These are phyloP conservation scores for Trichoderma sp. DNA, from an alignment of 2,329 filamentous ascomycete genomes.

Conservation along the genomic window DNA sequence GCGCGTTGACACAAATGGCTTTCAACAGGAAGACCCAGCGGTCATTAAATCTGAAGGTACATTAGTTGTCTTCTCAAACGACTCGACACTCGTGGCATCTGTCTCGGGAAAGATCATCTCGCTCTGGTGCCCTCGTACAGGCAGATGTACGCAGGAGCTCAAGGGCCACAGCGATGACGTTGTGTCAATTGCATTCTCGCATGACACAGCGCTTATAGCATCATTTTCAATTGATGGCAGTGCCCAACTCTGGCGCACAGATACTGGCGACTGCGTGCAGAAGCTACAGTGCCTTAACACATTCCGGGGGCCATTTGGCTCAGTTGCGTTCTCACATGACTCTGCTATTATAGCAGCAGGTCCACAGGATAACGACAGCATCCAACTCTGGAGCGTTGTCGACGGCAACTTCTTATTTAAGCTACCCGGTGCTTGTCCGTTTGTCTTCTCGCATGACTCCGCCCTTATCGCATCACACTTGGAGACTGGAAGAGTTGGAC, in stretches of 20 bases:
- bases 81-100: neutral
- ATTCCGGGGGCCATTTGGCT: neutral
- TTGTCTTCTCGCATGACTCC: neutral
- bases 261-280: neutral
- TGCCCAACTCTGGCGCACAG: neutral
- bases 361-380: rapidly evolving
- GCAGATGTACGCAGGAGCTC: neutral
- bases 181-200: neutral
- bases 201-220: neutral
- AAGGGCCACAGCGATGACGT: neutral
- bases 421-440: rapidly evolving
- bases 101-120: neutral
- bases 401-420: neutral
- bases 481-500: neutral
- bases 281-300: neutral
- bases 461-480: neutral
- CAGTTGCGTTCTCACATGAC: neutral
- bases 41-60: neutral
- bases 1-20: neutral
- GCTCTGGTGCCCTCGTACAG: neutral
- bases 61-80: neutral
- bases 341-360: neutral
- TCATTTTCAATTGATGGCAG: neutral
- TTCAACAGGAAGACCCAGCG: neutral
- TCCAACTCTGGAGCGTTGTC: neutral